phyloP scores from a whole-genome alignment of 108 stramenopile genomes.

The Nitzschia inconspicua region DNA sequence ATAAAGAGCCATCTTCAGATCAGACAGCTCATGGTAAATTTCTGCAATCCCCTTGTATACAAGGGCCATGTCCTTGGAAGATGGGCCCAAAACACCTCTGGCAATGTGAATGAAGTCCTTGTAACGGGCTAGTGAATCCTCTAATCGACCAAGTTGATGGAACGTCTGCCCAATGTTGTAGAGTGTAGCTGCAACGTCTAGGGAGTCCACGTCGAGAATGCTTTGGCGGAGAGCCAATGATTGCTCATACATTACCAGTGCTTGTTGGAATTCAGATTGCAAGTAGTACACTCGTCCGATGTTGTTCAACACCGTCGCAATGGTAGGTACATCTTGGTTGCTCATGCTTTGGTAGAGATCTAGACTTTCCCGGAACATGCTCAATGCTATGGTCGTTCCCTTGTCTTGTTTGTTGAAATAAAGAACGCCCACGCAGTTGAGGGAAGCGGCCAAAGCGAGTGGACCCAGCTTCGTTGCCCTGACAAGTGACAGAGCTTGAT shows the following conservation, averaged over 20 bases:
- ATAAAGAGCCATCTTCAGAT: slow-evolving; percentile 38
- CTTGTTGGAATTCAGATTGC: slow-evolving; percentile 42
- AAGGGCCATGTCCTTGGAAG: slow-evolving; percentile 56
- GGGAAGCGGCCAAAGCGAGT: slow-evolving; percentile 25
- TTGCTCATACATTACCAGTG: slow-evolving; percentile 44
- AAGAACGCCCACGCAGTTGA: slow-evolving; percentile 48
- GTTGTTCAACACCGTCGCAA: slow-evolving; percentile 69
- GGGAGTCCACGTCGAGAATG: slow-evolving; percentile 31
- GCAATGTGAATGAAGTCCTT: slow-evolving; percentile 51
- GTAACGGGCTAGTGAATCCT: slow-evolving; percentile 46
- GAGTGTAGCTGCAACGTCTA: slow-evolving; percentile 67
- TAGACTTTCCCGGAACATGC: slow-evolving; percentile 35
- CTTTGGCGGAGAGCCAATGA: slow-evolving; percentile 42
- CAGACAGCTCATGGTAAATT: slow-evolving; percentile 43
- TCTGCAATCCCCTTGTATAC: slow-evolving; percentile 65
- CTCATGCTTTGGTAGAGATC: slow-evolving; percentile 23
- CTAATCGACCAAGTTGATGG: slow-evolving; percentile 45
- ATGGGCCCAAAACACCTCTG: slow-evolving; percentile 21
- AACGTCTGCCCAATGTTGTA: slow-evolving; percentile 69
- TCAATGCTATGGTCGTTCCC: slow-evolving; percentile 28
- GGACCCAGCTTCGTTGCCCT: background rate
- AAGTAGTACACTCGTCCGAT: slow-evolving; percentile 59
- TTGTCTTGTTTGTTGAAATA: slow-evolving; percentile 25
- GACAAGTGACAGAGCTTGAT: slow-evolving; percentile 10
- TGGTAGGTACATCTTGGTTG: slow-evolving; percentile 25